Base-by-base conservation (phyloP, 805 yeast genomes). In the Pichia insulana region DNA sequence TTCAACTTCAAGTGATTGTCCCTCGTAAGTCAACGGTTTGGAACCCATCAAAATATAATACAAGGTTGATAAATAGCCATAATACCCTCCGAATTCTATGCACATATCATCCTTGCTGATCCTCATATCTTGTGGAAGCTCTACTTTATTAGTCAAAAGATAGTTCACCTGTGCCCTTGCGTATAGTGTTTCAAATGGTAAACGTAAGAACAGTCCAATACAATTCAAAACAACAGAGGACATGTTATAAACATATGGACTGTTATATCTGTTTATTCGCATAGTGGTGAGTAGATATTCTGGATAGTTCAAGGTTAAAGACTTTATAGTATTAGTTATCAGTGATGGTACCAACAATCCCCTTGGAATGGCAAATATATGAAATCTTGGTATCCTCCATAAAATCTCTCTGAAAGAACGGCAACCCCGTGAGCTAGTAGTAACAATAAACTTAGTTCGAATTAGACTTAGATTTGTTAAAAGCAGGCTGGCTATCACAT, bases 181-280 rank as follows among this genome's bases (percentile, higher is more conserved):
- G 45, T 86, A 71, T 34, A 90, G 60, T 12, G 95, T 88, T 55
- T 90, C 98, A 40, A 88, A 72, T 3, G 98, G 98, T 47, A 92
- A 67, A 56, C 79, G 80, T 43, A 88, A 69, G 46, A 82, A 75
- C 32, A 90, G 68, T 50, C 87, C 95, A 37, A 76, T 44, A 17
- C 82, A 63, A 40, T 83, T 75, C n/a, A 84, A 69, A 2, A 71
- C 45, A 43, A 90, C 68, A 40, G 77, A 75, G 26, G 76, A 67
- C 7, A 80, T 48, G 22, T 80, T 77, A 62, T 74, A 83, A 20
- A 76, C 52, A 16, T 68, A 65, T 4, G 90, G 85, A 17, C 83
- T 70, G 43, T 74, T 70, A 57, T 74, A 76, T 40, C 75, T 70
- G 55, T 84, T 95, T 44, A 86, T 67, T 64, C 83, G 78, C 10